Percentiles rank a stretch among this genome's conserved stretches.
phyloP scores from a whole-genome alignment of 2,329 filamentous ascomycete genomes.

The Westerdykella ornata region DNA sequence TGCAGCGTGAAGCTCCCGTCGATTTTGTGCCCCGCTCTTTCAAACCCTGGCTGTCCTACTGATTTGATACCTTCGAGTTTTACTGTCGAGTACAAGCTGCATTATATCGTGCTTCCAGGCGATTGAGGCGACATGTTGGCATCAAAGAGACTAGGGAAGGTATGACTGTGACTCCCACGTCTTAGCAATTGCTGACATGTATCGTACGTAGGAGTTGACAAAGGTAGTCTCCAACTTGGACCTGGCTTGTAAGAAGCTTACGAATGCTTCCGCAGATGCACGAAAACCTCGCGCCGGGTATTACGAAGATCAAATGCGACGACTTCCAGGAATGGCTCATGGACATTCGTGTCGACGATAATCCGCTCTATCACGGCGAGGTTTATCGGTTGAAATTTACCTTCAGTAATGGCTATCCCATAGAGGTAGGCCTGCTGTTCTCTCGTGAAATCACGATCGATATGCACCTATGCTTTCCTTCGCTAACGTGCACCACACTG shows the following conservation, averaged over 20 bases:
- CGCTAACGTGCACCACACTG: neutral
- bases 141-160: slow-evolving; percentile 45
- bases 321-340: slow-evolving; percentile 85
- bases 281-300: slow-evolving; percentile 57
- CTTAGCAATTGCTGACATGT: slow-evolving; percentile 15
- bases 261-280: slow-evolving; percentile 42
- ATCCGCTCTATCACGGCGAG: slow-evolving; percentile 77
- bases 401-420: slow-evolving; percentile 80
- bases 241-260: neutral
- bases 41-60: too few species aligned
- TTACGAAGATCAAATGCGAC: slow-evolving; percentile 72
- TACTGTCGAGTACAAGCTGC: too few species aligned
- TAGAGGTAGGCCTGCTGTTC: slow-evolving; percentile 47
- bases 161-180: slow-evolving; percentile 19
- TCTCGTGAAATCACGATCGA: neutral
- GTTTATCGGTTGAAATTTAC: slow-evolving; percentile 80
- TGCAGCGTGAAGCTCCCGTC: too few species aligned
- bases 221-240: slow-evolving; percentile 42
- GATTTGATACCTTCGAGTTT: too few species aligned
- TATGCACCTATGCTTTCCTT: neutral
- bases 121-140: slow-evolving; percentile 43
- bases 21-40: too few species aligned
- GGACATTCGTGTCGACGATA: slow-evolving; percentile 85
- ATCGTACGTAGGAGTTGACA: slow-evolving; percentile 43
- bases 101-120: too few species aligned